Percentiles rank a stretch among this genome's conserved stretches.
Conservation (phyloP, 768 basidiomycete genomes). For the Agrocybe pediades region DNA sequence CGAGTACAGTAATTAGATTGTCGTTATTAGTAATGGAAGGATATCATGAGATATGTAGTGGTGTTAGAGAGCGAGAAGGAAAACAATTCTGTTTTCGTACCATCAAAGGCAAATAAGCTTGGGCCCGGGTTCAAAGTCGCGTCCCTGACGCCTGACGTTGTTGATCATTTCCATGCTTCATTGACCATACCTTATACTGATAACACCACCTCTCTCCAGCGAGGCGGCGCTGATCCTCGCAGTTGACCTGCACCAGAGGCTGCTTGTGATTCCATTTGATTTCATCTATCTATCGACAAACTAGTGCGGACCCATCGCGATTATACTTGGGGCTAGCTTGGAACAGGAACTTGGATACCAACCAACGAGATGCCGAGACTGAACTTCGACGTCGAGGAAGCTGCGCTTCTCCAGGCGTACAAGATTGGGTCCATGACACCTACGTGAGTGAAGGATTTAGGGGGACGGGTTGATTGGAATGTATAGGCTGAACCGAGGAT, state of each 20-base stretch:
- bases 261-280: neutral
- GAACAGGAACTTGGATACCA: neutral
- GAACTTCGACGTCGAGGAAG: slow-evolving; percentile 78
- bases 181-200: too few relatives aligned
- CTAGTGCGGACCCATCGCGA: neutral
- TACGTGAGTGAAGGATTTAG: slow-evolving; percentile 45
- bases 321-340: neutral
- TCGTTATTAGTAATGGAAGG: neutral
- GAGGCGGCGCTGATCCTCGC: neutral
- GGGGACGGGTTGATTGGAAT: slow-evolving; percentile 4
- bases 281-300: neutral
- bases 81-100: too few relatives aligned
- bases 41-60: neutral
- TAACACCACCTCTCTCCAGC: neutral
- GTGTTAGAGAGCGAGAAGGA: too few relatives aligned
- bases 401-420: slow-evolving; percentile 83
- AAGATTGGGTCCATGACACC: slow-evolving; percentile 78
- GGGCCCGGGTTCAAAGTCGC: too few relatives aligned
- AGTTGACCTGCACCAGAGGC: neutral
- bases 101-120: slow-evolving; percentile 1
- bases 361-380: slow-evolving; percentile 55
- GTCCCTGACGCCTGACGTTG: too few relatives aligned
- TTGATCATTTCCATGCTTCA: too few relatives aligned
- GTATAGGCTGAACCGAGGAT: slow-evolving; percentile 4
- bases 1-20: neutral